Conservation (phyloP, 768 basidiomycete genomes). For the Trametes elegans region DNA sequence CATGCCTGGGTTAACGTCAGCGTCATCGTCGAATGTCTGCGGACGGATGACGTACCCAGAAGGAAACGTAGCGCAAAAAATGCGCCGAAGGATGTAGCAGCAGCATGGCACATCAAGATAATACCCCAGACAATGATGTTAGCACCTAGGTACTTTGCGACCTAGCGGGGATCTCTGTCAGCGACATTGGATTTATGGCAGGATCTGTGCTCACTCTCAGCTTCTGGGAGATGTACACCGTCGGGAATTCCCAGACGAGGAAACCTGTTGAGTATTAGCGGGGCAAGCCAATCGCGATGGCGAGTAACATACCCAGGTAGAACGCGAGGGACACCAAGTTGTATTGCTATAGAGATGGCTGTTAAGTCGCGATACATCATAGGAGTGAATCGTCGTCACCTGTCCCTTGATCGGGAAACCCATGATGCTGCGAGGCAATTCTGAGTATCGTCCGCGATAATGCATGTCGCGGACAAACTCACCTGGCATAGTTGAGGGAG, state of each 20-base stretch:
- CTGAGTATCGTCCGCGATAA: background rate
- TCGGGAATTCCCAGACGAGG: constrained; percentile 63
- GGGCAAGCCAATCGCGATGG: background rate
- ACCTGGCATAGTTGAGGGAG: constrained; percentile 70
- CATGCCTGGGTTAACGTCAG: constrained; percentile 44
- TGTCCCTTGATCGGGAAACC: constrained; percentile 62
- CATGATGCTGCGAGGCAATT: constrained; percentile 51
- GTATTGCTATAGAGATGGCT: constrained; percentile 42
- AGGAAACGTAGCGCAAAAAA: constrained; percentile 65
- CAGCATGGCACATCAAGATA: constrained; percentile 59
- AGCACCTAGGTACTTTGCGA: constrained; percentile 50
- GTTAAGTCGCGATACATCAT: background rate
- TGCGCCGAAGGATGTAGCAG: constrained; percentile 52
- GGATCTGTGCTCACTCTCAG: constrained; percentile 23
- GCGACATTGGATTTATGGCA: background rate
- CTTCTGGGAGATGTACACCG: constrained; percentile 64
- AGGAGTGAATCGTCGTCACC: constrained; percentile 31
- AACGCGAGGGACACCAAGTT: constrained; percentile 64
- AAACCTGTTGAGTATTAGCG: constrained; percentile 38
- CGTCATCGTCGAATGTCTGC: background rate
- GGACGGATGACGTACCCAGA: constrained; percentile 39
- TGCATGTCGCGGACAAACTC: background rate
- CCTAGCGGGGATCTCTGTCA: constrained; percentile 20
- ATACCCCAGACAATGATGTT: constrained; percentile 63
- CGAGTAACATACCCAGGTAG: constrained; percentile 46